Conservation (phyloP, 176 grass and related monocot species). For the Oryza punctata region DNA sequence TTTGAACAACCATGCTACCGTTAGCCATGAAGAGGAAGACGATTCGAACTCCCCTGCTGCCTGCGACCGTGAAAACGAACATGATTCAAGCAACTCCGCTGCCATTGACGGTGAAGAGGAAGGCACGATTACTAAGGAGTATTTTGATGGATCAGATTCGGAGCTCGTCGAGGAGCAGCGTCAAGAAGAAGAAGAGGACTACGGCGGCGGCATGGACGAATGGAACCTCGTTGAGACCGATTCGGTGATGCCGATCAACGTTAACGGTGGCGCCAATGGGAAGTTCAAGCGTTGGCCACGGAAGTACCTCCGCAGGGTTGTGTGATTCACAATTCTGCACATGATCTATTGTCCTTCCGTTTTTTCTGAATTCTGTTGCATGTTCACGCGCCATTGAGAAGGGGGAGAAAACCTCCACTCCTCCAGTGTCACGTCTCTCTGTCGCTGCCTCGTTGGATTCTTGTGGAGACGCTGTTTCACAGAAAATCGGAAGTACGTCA, state of each 20-base stretch:
- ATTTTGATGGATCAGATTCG: slow-evolving; percentile 1
- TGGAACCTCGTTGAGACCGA: slow-evolving; percentile 31
- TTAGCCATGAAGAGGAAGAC: background rate
- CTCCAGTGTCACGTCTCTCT: background rate
- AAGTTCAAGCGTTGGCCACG: background rate
- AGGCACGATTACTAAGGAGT: background rate
- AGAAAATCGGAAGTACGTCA: no score
- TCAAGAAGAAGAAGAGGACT: background rate
- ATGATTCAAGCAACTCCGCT: background rate
- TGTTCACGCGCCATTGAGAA: background rate
- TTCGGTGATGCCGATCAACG: background rate
- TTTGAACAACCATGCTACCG: no score
- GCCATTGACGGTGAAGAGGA: background rate
- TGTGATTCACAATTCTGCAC: background rate
- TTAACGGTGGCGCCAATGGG: background rate
- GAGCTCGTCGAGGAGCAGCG: background rate
- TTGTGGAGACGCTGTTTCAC: no score
- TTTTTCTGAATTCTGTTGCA: background rate
- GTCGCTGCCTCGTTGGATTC: background rate
- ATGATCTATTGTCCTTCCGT: background rate
- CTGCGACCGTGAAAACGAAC: background rate
- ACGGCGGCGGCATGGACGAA: background rate
- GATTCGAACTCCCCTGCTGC: background rate
- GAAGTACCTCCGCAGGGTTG: background rate
- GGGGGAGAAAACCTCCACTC: no score